Evolutionary conservation across 176 grass and related monocot genomes (phyloP).

Genomic region (Oryza meyeriana): DNA sequence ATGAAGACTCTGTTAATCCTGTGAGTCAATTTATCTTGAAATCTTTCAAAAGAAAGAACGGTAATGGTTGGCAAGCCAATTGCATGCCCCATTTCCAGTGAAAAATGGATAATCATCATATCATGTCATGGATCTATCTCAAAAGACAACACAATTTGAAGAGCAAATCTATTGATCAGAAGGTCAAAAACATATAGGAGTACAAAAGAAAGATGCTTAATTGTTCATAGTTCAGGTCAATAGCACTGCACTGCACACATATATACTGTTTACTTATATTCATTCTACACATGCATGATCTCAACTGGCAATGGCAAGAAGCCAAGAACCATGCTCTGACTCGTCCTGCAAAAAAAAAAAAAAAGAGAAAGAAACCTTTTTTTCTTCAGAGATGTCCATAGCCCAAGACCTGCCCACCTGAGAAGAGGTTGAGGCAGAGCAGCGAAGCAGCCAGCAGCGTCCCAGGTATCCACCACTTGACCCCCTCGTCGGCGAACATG

Average conservation of each 20-base stretch:
- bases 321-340: slow-evolving; percentile 7
- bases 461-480: slow-evolving; percentile 60
- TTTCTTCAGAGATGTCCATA: slow-evolving; percentile 32
- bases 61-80: neutral
- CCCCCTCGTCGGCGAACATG: slow-evolving; percentile 49
- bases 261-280: neutral
- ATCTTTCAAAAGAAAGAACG: neutral
- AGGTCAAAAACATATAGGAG: neutral
- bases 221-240: neutral
- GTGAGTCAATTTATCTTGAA: neutral
- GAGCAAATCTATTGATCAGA: neutral
- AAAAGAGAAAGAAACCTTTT: neutral
- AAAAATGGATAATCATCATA: neutral
- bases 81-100: neutral
- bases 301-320: neutral
- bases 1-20: neutral
- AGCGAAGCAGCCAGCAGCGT: slow-evolving; percentile 43
- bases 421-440: slow-evolving; percentile 63
- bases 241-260: neutral
- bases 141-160: neutral
- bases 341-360: neutral
- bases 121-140: neutral
- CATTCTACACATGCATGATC: neutral
- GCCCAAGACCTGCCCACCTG: slow-evolving; percentile 42
- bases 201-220: neutral